These are phyloP conservation scores for Eurotiales sp. DNA, from an alignment of 2,329 filamentous ascomycete genomes.

Conservation along the genomic window DNA sequence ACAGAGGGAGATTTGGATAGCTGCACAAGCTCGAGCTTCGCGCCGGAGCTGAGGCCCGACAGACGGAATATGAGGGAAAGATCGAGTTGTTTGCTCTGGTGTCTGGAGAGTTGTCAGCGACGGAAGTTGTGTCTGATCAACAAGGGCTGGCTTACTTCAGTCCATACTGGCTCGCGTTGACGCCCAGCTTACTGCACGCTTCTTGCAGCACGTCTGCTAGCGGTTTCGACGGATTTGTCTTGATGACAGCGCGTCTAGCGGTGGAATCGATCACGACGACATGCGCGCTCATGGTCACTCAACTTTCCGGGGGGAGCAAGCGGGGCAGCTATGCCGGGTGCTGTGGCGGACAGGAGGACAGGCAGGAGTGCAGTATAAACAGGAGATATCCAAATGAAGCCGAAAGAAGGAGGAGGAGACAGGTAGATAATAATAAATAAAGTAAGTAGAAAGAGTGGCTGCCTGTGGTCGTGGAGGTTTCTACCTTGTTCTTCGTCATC, in stretches of 20 bases:
- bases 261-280: slow-evolving; percentile 83
- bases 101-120: slow-evolving; percentile 45
- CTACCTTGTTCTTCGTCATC: no score
- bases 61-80: slow-evolving; percentile 80
- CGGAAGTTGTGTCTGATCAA: no score
- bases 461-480: no score
- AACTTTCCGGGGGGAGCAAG: slow-evolving; percentile 17
- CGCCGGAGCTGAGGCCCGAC: slow-evolving; percentile 76
- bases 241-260: slow-evolving; percentile 72
- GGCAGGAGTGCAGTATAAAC: not conserved
- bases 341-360: no score
- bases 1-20: slow-evolving; percentile 80
- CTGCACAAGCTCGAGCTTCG: slow-evolving; percentile 87
- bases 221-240: slow-evolving; percentile 76
- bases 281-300: slow-evolving; percentile 69
- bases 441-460: no score
- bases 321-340: slow-evolving; percentile 17
- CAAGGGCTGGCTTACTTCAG: slow-evolving; percentile 63
- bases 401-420: slow-evolving; percentile 7
- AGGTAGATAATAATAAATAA: no score
- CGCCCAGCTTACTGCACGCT: slow-evolving; percentile 76
- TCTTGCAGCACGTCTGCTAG: slow-evolving; percentile 82
- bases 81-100: slow-evolving; percentile 82
- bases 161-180: slow-evolving; percentile 68
- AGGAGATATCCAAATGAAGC: slow-evolving; percentile 9